phyloP scores from a whole-genome alignment of 257 asterid species.

The Cynanchum wilfordii region DNA sequence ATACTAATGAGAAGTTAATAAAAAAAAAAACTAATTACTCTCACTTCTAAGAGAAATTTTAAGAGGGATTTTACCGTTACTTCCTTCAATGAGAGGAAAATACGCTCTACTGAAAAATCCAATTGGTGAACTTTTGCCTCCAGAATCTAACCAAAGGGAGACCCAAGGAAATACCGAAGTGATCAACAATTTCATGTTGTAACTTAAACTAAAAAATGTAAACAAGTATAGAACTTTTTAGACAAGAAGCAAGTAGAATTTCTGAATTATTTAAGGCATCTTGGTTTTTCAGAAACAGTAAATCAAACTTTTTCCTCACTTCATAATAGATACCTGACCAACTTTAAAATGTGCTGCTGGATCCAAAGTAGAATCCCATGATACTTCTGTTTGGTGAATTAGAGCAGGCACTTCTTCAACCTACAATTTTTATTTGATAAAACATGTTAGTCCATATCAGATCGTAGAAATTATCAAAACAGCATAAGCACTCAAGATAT shows the following conservation, averaged over 20 bases:
- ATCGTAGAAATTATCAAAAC: neutral
- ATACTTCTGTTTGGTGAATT: slow-evolving; percentile 92
- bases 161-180: neutral
- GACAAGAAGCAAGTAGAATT: neutral
- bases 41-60: slow-evolving; percentile 9
- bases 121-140: slow-evolving; percentile 93
- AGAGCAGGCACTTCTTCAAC: slow-evolving; percentile 91
- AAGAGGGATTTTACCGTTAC: slow-evolving; percentile 50
- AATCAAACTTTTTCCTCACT: too few species aligned
- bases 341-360: slow-evolving; percentile 75
- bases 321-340: slow-evolving; percentile 59
- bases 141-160: slow-evolving; percentile 49
- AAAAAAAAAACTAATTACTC: slow-evolving; percentile 5
- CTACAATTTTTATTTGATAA: slow-evolving; percentile 31
- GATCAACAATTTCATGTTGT: neutral
- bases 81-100: slow-evolving; percentile 83
- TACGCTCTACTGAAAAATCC: slow-evolving; percentile 83
- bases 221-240: neutral
- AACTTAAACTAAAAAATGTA: neutral
- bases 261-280: neutral
- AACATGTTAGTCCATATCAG: slow-evolving; percentile 8
- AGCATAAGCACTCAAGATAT: slow-evolving; percentile 1
- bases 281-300: too few species aligned
- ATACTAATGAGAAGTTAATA: neutral
- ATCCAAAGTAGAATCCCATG: slow-evolving; percentile 94